Conservation (phyloP, 1,284 basidiomycete genomes). For the Marasmius sp. region DNA sequence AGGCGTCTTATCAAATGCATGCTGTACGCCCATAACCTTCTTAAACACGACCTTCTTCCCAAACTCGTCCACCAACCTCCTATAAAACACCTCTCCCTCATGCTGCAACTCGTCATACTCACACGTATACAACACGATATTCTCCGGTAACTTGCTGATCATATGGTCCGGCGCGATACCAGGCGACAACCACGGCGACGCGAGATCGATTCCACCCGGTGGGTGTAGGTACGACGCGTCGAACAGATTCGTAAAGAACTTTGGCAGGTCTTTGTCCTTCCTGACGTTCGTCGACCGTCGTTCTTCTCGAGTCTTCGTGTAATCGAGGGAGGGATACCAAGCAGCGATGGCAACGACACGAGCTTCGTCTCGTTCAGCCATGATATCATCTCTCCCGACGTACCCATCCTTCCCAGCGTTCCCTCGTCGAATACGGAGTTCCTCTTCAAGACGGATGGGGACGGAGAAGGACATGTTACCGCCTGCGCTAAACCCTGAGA, state of each 20-base stretch:
- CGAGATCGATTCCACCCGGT: slow-evolving; percentile 5
- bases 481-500: slow-evolving; percentile 23
- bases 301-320: slow-evolving; percentile 13
- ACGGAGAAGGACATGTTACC: slow-evolving; percentile 16
- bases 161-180: slow-evolving; percentile 14
- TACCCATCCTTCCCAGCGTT: not conserved
- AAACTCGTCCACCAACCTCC: slow-evolving; percentile 10
- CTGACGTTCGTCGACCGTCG: slow-evolving; percentile 14
- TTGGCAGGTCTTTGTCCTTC: slow-evolving; percentile 14
- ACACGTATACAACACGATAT: slow-evolving; percentile 15
- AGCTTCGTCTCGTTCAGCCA: not conserved
- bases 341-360: slow-evolving; percentile 10
- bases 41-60: slow-evolving; percentile 13
- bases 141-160: slow-evolving; percentile 12
- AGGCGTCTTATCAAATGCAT: slow-evolving; percentile 14
- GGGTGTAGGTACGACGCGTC: slow-evolving; percentile 15
- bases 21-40: slow-evolving; percentile 11
- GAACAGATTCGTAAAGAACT: slow-evolving; percentile 18
- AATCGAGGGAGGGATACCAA: slow-evolving; percentile 15
- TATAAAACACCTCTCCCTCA: slow-evolving; percentile 12
- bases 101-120: slow-evolving; percentile 15
- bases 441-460: slow-evolving; percentile 12
- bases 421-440: slow-evolving; percentile 3
- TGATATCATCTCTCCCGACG: not conserved
- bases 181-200: slow-evolving; percentile 14